Evolutionary conservation across 1,284 basidiomycete genomes (phyloP).

Genomic region (Moesziomyces aphidis): DNA sequence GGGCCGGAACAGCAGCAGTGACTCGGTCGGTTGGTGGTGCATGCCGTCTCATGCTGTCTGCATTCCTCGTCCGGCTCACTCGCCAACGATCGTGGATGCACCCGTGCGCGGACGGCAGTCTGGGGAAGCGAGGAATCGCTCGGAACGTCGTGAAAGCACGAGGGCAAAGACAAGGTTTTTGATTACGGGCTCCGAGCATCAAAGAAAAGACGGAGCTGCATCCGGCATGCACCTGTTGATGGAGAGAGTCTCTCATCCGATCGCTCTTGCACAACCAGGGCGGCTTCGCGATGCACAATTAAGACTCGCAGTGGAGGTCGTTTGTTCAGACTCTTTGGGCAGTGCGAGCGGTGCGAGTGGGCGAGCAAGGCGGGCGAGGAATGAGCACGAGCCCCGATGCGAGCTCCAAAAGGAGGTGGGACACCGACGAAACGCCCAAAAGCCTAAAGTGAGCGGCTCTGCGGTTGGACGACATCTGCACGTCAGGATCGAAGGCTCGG

Average conservation of each 20-base stretch:
- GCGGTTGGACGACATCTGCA: slow-evolving; percentile 26
- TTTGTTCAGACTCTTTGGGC: too few relatives aligned
- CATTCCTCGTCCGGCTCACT: background rate
- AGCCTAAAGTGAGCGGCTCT: slow-evolving; percentile 30
- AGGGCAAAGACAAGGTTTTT: background rate
- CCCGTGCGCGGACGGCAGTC: too few relatives aligned
- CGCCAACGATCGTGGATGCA: background rate
- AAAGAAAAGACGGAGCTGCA: background rate
- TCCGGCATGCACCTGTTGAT: background rate
- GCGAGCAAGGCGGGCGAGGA: too few relatives aligned
- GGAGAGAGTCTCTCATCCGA: background rate
- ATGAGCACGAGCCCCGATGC: too few relatives aligned
- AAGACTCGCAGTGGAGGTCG: too few relatives aligned
- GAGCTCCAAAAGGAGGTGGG: too few relatives aligned
- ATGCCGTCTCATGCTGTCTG: background rate
- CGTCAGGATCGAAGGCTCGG: slow-evolving; percentile 39
- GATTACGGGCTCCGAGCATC: background rate
- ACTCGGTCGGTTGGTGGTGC: too few relatives aligned
- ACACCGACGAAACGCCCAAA: background rate
- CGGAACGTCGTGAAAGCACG: background rate
- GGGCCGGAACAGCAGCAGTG: too few relatives aligned
- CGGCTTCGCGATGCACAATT: background rate
- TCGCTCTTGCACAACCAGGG: background rate
- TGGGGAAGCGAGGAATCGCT: background rate
- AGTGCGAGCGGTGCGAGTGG: too few relatives aligned